Percentiles rank a stretch among this genome's conserved stretches.
Evolutionary conservation across 345 rosid species (phyloP).

Genomic region (Nephelium lappaceum): DNA sequence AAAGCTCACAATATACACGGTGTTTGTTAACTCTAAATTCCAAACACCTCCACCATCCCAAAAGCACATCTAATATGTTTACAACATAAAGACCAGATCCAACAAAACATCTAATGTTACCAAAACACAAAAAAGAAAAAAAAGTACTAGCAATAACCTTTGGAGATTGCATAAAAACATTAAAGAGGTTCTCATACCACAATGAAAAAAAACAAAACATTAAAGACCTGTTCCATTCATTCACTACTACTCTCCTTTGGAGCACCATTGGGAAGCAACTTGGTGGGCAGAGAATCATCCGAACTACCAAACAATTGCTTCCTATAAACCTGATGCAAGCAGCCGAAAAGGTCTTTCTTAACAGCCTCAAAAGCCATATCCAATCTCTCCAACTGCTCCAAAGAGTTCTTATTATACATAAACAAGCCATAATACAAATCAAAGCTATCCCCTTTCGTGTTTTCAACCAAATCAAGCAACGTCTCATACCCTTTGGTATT

Average conservation of each 20-base stretch:
- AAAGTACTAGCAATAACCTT: not conserved
- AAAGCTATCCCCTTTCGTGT: conserved; percentile 74
- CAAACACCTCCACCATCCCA: not conserved
- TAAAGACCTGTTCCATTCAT: conserved; percentile 7
- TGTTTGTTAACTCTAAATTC: not conserved
- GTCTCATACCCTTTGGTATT: conserved; percentile 87
- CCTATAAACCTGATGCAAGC: conserved; percentile 29
- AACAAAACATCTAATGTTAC: not conserved
- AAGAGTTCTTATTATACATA: conserved; percentile 63
- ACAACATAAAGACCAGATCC: not conserved
- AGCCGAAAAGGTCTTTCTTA: conserved; percentile 56
- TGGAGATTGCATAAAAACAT: not conserved
- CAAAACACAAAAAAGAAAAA: too few species aligned
- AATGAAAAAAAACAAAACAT: too few species aligned
- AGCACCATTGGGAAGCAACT: conserved; percentile 34
- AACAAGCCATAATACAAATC: conserved; percentile 79
- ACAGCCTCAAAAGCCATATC: conserved; percentile 75
- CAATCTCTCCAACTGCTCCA: conserved; percentile 74
- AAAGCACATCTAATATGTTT: not conserved
- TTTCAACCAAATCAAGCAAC: conserved; percentile 76
- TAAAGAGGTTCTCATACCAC: not conserved
- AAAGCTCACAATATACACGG: not conserved
- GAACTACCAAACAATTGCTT: conserved; percentile 27
- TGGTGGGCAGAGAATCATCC: not conserved
- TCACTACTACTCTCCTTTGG: not conserved